Percentiles rank a stretch among this genome's conserved stretches.
Evolutionary conservation across 768 basidiomycete genomes (phyloP).

Genomic region (Tremella mesenterica): DNA sequence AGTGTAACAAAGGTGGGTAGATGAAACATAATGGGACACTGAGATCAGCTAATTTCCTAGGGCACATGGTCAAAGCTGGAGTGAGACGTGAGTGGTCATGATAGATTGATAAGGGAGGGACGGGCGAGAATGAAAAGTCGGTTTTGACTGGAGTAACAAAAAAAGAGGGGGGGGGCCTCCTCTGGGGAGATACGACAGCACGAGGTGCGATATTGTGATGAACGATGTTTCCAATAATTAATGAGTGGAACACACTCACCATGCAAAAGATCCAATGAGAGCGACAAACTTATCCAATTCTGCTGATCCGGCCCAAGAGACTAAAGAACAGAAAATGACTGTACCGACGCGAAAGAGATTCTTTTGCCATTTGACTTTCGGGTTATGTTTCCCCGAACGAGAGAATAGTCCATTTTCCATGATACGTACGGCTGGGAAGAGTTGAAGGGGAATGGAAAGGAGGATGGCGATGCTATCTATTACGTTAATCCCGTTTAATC

Average conservation of each 20-base stretch:
- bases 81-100: background rate
- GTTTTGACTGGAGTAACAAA: too few relatives aligned
- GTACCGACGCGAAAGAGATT: slow-evolving; percentile 52
- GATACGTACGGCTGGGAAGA: slow-evolving; percentile 96
- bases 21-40: slow-evolving; percentile 90
- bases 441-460: slow-evolving; percentile 76
- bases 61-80: background rate
- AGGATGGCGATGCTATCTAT: slow-evolving; percentile 73
- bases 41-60: background rate
- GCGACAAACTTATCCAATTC: slow-evolving; percentile 95
- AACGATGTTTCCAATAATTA: background rate
- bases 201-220: too few relatives aligned
- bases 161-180: too few relatives aligned
- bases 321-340: slow-evolving; percentile 63
- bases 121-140: background rate
- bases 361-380: slow-evolving; percentile 88
- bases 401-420: slow-evolving; percentile 92
- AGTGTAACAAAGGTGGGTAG: slow-evolving; percentile 87
- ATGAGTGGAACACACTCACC: slow-evolving; percentile 51
- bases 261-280: slow-evolving; percentile 86
- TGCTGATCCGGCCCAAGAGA: slow-evolving; percentile 66
- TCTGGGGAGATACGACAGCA: too few relatives aligned
- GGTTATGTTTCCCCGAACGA: slow-evolving; percentile 67
- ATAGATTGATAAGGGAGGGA: background rate
- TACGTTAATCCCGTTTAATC: background rate